Evolutionary conservation across 257 asterid genomes (phyloP).

Genomic region (Lantana camara): DNA sequence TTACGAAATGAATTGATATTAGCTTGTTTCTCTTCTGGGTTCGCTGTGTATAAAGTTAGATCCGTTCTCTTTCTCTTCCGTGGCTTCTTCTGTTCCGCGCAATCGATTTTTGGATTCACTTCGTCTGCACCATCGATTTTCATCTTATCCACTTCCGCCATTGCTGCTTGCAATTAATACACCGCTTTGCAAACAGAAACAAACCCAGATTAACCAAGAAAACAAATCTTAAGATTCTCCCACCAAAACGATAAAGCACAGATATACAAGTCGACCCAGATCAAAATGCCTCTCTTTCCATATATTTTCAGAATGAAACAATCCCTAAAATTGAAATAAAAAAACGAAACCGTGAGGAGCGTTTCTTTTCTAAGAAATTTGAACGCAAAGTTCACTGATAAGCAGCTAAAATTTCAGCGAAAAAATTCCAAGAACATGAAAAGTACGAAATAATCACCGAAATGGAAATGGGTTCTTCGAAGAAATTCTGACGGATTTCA

Average conservation of each 20-base stretch:
- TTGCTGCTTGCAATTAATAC: slow-evolving; percentile 3
- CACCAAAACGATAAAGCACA: neutral
- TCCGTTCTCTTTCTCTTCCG: slow-evolving; percentile 26
- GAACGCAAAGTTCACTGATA: neutral
- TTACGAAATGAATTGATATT: slow-evolving; percentile 42
- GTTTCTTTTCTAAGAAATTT: neutral
- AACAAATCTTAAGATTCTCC: neutral
- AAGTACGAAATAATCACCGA: neutral
- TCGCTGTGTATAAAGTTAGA: neutral
- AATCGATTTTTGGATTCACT: slow-evolving; percentile 20
- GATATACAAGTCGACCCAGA: neutral
- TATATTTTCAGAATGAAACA: too few species aligned
- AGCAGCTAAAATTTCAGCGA: neutral
- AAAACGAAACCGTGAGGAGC: neutral
- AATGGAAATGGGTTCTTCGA: neutral
- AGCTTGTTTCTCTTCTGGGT: slow-evolving; percentile 48
- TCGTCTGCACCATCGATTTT: slow-evolving; percentile 25
- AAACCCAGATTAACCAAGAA: neutral
- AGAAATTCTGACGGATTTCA: neutral
- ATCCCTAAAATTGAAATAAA: too few species aligned
- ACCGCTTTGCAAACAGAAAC: neutral
- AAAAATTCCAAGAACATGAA: neutral
- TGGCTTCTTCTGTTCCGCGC: slow-evolving; percentile 26
- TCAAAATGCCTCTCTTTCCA: neutral
- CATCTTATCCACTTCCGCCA: slow-evolving; percentile 38